Base-by-base conservation (phyloP, 1,284 basidiomycete genomes). In the Exobasidium cylindrosporum region DNA sequence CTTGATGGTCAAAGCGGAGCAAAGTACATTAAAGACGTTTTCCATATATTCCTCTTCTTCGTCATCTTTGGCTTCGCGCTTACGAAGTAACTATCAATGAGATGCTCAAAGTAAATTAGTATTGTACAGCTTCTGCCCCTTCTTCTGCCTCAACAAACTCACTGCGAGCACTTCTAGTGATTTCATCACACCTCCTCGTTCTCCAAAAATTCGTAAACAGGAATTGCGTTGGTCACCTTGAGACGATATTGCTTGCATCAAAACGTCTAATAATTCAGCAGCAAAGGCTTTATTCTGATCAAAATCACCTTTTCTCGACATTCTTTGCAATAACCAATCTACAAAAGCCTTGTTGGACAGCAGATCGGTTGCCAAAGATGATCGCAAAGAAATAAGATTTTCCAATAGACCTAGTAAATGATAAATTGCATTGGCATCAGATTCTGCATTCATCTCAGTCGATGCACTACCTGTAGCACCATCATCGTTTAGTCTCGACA, bases 1-100 rank as follows among this genome's bases (percentile, higher is more conserved):
- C 6, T 84, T 85, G 28, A 94, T 82, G 0, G 88, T 85, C 7
- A 77, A 68, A 21, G 60, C 46, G 0, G 92, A 91, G 78, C 94
- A 97, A 24, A 98, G 81, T 0, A 88, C 82, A 80, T 97, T 91
- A 73, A 98, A 97, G 1, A 91, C 69, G 79, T 99, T 98, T 78
- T 97, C 95, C 90, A 97, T 92, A 80, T 92, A 97, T 79, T 98
- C 96, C 10, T 87, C 84, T 81, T 98, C 95, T 65, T 98, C 96
- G 4, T 88, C 85, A 68, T 92, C 88, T 0, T 82, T 81, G 0
- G 93, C 93, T 74, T 96, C 89, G 52, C 86, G 84, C 71, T 87
- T 86, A 54, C 93, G 87, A 2, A 40, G 30, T 10, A 61, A n/a
- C n/a, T n/a, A 30, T 60, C 44, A 28, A 59, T 55, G 61, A 52